Base-by-base conservation (phyloP, 257 asterid genomes). In the Ballota nigra region DNA sequence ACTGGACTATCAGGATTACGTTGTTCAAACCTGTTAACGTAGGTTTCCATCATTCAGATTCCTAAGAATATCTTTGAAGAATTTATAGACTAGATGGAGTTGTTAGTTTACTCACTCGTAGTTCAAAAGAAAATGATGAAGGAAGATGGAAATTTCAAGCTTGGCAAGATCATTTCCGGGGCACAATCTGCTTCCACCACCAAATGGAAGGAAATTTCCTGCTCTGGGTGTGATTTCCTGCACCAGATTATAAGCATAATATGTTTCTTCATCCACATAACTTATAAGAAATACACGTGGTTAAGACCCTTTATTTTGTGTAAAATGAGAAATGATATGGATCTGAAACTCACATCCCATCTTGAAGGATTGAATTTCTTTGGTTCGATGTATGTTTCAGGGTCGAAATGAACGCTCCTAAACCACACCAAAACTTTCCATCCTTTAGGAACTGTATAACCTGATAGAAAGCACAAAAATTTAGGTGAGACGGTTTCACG, bases 101-200 rank as follows among this genome's bases (percentile, higher is more conserved):
- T 3, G 34, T 23, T 19, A 74, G 49, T 40, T 11, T 5, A 64
- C 93, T 86, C 68, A 92, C 98, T 86, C 75, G 40, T 92, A 90
- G 56, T 80, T 70, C 2, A 88, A 75, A 16, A 92, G 88, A 57
- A 92, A 92, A 78, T 88, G 81, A 82, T 92, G 98, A 61, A 92
- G 96, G 70, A 92, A 92, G 70, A 90, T 83, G 1, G 89, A 62
- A 6, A 90, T 82, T 80, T 92, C 98, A 6, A 90, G 83, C 88
- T 87, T 92, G 71, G 97, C 98, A 19, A 92, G 95, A 77, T 92
- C 97, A 75, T 88, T 92, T 78, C 96, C 97, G 0, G 98, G 97
- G 87, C 98, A 92, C 77, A 90, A 28, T 81, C 98, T 87, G 76
- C 86, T 82, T 70, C 97, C 98, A 26, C 57, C 86, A 29, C 98